These are phyloP conservation scores for Termitomyces sp. DNA, from an alignment of 768 basidiomycete species.

Conservation along the genomic window DNA sequence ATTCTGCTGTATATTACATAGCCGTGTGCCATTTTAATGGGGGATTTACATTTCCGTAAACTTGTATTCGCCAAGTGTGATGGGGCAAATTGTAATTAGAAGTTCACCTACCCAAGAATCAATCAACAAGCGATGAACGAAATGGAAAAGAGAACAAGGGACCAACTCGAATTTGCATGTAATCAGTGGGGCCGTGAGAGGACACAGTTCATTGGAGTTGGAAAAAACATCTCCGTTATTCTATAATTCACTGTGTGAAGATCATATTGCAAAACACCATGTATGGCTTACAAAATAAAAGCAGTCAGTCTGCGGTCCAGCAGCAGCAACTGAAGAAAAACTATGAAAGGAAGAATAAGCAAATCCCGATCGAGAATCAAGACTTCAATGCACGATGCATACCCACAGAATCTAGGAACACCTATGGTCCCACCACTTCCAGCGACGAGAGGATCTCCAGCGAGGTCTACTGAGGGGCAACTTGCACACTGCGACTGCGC, in stretches of 20 bases:
- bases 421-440: conserved; percentile 8
- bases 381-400: background rate
- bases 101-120: background rate
- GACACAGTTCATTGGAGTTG: background rate
- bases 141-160: background rate
- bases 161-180: conserved; percentile 2
- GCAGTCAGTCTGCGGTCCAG: background rate
- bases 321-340: background rate
- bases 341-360: background rate
- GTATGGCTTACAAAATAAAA: conserved; percentile 3
- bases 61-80: background rate
- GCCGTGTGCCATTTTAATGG: background rate
- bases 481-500: conserved; percentile 4
- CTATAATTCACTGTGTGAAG: background rate
- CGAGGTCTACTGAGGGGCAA: conserved; percentile 8
- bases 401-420: conserved; percentile 11
- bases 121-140: background rate
- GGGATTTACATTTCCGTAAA: background rate
- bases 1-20: background rate
- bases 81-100: background rate
- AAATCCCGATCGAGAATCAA: background rate
- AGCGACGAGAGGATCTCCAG: conserved; percentile 1
- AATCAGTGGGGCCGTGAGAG: background rate
- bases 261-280: background rate
- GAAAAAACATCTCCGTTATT: conserved; percentile 2